These are phyloP conservation scores for Triangularia verruculosa DNA, from an alignment of 2,329 filamentous ascomycete genomes.

Conservation along the genomic window DNA sequence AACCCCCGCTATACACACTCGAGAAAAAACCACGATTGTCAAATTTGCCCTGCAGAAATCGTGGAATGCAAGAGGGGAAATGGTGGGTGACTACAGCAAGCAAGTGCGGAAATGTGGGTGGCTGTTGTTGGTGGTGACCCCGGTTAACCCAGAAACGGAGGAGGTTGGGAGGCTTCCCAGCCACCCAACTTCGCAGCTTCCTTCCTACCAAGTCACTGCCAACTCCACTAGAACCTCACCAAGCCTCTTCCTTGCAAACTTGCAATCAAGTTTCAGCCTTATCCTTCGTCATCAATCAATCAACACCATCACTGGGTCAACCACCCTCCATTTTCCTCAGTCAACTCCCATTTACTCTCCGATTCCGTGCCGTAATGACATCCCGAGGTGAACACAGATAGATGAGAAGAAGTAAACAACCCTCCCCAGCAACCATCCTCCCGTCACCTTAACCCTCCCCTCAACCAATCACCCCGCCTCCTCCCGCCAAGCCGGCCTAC, in stretches of 20 bases:
- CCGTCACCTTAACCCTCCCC: too few relatives aligned
- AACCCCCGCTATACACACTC: background rate
- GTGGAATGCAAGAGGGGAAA: background rate
- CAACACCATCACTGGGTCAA: background rate
- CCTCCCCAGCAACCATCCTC: background rate
- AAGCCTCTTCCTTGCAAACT: background rate
- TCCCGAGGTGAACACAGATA: background rate
- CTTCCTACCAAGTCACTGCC: background rate
- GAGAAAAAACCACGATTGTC: background rate
- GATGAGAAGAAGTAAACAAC: background rate
- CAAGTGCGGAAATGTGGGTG: background rate
- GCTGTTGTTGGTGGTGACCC: slow-evolving; percentile 4
- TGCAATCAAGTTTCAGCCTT: background rate
- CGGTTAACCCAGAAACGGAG: slow-evolving; percentile 30
- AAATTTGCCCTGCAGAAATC: background rate
- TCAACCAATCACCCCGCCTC: background rate
- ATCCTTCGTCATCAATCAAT: background rate
- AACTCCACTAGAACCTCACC: background rate
- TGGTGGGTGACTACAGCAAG: background rate
- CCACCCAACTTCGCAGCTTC: background rate
- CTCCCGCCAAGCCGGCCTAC: too few relatives aligned
- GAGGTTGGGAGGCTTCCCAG: slow-evolving; percentile 18
- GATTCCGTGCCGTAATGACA: background rate
- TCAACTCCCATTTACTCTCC: too few relatives aligned
- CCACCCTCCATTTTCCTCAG: background rate